phyloP scores from a whole-genome alignment of 306 rosid genomes.

The Quercus suber region DNA sequence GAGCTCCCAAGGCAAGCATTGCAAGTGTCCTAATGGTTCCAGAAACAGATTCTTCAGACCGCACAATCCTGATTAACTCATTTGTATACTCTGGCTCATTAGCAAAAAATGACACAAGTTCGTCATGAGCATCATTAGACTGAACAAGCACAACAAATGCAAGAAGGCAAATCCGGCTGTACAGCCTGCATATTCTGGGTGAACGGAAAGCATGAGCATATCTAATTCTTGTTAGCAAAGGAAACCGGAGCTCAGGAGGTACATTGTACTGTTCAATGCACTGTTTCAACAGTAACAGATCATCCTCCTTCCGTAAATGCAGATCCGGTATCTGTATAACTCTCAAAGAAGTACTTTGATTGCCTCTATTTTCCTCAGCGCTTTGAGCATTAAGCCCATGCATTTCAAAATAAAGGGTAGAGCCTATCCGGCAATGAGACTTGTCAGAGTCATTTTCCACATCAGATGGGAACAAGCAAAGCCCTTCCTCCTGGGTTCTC shows the following conservation, averaged over 20 bases:
- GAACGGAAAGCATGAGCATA: slow-evolving; percentile 89
- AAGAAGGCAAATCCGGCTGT: slow-evolving; percentile 89
- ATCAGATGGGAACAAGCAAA: slow-evolving; percentile 80
- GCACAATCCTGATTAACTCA: slow-evolving; percentile 86
- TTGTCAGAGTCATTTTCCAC: slow-evolving; percentile 58
- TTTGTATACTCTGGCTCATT: slow-evolving; percentile 95
- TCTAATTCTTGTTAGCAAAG: slow-evolving; percentile 85
- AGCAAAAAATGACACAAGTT: slow-evolving; percentile 88
- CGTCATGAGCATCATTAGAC: slow-evolving; percentile 91
- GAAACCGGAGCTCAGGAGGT: slow-evolving; percentile 74
- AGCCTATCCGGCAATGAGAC: slow-evolving; percentile 70
- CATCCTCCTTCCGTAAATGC: slow-evolving; percentile 78
- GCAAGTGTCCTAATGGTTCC: slow-evolving; percentile 90
- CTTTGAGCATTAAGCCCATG: slow-evolving; percentile 53
- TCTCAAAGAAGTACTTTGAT: slow-evolving; percentile 44
- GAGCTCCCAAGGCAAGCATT: slow-evolving; percentile 98
- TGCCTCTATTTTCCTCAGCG: slow-evolving; percentile 42
- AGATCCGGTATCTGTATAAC: slow-evolving; percentile 81
- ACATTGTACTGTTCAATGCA: slow-evolving; percentile 73
- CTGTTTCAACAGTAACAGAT: slow-evolving; percentile 67
- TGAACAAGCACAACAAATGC: slow-evolving; percentile 89
- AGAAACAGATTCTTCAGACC: slow-evolving; percentile 79
- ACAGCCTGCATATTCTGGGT: slow-evolving; percentile 73
- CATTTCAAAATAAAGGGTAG: slow-evolving; percentile 90
- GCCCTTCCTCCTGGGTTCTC: slow-evolving; percentile 65